These are phyloP conservation scores for Didymella keratinophila DNA, from an alignment of 2,329 filamentous ascomycete genomes.

Conservation along the genomic window DNA sequence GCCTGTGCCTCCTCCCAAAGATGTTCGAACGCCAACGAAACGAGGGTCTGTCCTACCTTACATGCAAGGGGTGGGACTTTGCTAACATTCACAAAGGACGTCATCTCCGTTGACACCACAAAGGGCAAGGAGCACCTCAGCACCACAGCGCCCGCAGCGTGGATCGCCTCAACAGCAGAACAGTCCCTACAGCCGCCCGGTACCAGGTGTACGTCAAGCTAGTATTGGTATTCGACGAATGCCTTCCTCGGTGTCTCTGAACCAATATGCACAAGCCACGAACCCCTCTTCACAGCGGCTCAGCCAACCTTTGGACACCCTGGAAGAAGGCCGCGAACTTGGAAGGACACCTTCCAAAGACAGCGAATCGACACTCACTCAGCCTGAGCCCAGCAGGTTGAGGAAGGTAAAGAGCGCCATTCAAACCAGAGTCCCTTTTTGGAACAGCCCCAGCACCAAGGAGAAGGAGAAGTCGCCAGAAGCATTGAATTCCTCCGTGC, in stretches of 20 bases:
- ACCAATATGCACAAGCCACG: slow-evolving; percentile 30
- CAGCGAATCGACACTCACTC: slow-evolving; percentile 27
- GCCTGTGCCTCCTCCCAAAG: slow-evolving; percentile 33
- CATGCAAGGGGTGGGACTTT: slow-evolving; percentile 12
- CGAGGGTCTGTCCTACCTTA: slow-evolving; percentile 29
- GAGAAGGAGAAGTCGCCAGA: slow-evolving; percentile 14
- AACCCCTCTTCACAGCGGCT: slow-evolving; percentile 35
- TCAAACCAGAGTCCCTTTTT: slow-evolving; percentile 39
- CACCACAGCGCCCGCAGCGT: slow-evolving; percentile 26
- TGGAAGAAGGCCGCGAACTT: slow-evolving; percentile 41
- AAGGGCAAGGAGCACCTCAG: slow-evolving; percentile 41
- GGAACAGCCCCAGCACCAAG: slow-evolving; percentile 29
- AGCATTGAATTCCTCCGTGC: slow-evolving; percentile 4
- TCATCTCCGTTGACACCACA: slow-evolving; percentile 23
- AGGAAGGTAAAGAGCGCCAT: slow-evolving; percentile 42
- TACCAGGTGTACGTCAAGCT: slow-evolving; percentile 38
- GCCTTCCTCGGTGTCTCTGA: slow-evolving; percentile 38
- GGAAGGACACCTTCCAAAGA: slow-evolving; percentile 32
- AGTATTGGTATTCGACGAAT: slow-evolving; percentile 49
- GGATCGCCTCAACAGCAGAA: slow-evolving; percentile 31
- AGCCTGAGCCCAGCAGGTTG: slow-evolving; percentile 31
- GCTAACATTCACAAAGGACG: slow-evolving; percentile 30
- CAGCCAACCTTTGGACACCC: slow-evolving; percentile 37
- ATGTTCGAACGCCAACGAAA: slow-evolving; percentile 29
- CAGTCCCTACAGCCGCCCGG: slow-evolving; percentile 33